phyloP scores from a whole-genome alignment of 2,329 filamentous ascomycete genomes.

The Huntiella bhutanensis region DNA sequence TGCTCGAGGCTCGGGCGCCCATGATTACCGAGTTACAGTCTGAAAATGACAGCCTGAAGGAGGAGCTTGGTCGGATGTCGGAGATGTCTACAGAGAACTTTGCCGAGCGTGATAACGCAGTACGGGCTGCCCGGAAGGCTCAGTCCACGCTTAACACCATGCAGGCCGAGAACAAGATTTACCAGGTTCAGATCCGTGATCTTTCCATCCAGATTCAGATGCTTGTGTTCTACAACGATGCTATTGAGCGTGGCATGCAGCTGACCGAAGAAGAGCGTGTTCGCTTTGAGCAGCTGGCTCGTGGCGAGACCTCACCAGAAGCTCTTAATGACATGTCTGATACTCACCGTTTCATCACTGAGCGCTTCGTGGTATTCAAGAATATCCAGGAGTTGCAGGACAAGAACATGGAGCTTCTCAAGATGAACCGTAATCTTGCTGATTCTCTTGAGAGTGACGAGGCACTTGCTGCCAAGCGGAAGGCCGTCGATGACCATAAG shows the following conservation, averaged over 20 bases:
- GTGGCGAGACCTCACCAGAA: conserved; percentile 54
- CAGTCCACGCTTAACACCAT: conserved; percentile 49
- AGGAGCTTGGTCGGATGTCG: conserved; percentile 70
- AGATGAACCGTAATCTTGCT: conserved; percentile 66
- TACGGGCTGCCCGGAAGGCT: conserved; percentile 60
- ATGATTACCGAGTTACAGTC: conserved; percentile 71
- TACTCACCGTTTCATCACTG: conserved; percentile 74
- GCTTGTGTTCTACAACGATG: conserved; percentile 69
- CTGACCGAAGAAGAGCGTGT: conserved; percentile 53
- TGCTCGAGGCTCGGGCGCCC: conserved; percentile 69
- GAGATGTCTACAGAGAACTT: conserved; percentile 66
- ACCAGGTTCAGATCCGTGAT: conserved; percentile 75
- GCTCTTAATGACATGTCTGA: conserved; percentile 57
- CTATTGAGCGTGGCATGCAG: conserved; percentile 58
- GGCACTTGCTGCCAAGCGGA: conserved; percentile 46
- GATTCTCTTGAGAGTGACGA: conserved; percentile 85
- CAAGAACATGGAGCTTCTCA: conserved; percentile 71
- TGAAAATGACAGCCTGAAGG: conserved; percentile 62
- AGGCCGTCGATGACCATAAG: conserved; percentile 44
- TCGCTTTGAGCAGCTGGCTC: conserved; percentile 59
- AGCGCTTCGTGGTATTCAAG: conserved; percentile 78
- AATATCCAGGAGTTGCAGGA: conserved; percentile 67
- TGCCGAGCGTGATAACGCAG: conserved; percentile 59
- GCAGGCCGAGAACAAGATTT: conserved; percentile 53
- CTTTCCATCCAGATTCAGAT: conserved; percentile 80